phyloP scores from a whole-genome alignment of 148 eudicot species.

The Pouteria glomerata region DNA sequence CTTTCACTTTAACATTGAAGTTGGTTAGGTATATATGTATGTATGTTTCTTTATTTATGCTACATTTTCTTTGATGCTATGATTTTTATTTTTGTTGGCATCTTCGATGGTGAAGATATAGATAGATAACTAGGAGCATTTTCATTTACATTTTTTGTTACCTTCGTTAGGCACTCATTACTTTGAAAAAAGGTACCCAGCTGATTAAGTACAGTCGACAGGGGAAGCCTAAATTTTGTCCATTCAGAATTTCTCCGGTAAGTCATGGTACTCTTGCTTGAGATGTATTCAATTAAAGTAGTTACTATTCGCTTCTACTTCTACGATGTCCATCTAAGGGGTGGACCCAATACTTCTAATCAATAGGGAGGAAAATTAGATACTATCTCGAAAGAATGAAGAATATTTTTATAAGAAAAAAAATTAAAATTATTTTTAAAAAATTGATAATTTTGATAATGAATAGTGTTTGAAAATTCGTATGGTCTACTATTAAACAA shows the following conservation, averaged over 20 bases:
- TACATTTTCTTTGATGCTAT: neutral
- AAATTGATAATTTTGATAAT: no score
- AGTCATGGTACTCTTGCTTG: conserved; percentile 10
- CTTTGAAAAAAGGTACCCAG: conserved; percentile 80
- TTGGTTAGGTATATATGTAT: no score
- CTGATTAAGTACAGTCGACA: conserved; percentile 85
- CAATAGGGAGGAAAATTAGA: no score
- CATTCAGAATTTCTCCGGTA: conserved; percentile 80
- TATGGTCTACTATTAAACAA: no score
- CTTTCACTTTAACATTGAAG: neutral
- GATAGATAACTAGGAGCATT: neutral
- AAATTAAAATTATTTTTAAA: no score
- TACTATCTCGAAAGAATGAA: no score
- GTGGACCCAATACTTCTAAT: no score
- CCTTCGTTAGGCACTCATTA: conserved; percentile 47
- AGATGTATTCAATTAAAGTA: no score
- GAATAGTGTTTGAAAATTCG: no score
- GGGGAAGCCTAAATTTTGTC: conserved; percentile 86
- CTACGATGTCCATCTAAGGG: no score
- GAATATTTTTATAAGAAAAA: no score
- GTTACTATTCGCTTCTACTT: no score
- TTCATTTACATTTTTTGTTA: conserved; percentile 6
- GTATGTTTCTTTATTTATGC: neutral
- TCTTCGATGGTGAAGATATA: neutral
- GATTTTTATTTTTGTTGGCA: neutral